Evolutionary conservation across 2,329 filamentous ascomycete genomes (phyloP).

Genomic region (Neurospora crassa): DNA sequence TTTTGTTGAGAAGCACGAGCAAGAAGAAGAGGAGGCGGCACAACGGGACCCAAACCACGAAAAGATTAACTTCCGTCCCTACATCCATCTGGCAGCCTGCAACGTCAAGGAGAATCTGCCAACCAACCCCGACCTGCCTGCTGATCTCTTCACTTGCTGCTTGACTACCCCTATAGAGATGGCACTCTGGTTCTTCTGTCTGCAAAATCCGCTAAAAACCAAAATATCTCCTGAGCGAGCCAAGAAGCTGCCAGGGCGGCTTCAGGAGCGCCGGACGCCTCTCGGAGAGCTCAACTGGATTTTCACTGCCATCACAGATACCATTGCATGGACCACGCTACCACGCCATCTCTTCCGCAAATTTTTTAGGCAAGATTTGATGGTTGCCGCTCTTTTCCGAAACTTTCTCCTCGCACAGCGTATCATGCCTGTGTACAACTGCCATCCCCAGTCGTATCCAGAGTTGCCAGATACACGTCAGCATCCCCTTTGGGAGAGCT

Average conservation of each 20-base stretch:
- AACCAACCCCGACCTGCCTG: conserved; percentile 85
- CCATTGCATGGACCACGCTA: conserved; percentile 94
- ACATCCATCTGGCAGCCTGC: conserved; percentile 89
- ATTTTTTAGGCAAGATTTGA: conserved; percentile 92
- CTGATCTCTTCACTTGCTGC: conserved; percentile 92
- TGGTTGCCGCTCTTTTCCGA: conserved; percentile 92
- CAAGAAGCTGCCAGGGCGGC: conserved; percentile 77
- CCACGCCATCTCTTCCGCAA: conserved; percentile 89
- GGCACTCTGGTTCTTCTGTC: conserved; percentile 89
- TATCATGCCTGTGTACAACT: conserved; percentile 94
- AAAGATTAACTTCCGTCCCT: conserved; percentile 59
- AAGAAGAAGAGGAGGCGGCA: conserved; percentile 70
- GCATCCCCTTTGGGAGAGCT: conserved; percentile 92
- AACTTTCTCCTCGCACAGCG: conserved; percentile 93
- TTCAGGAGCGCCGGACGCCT: conserved; percentile 88
- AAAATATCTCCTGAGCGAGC: conserved; percentile 71
- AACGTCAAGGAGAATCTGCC: conserved; percentile 84
- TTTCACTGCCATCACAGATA: conserved; percentile 97
- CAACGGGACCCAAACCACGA: conserved; percentile 74
- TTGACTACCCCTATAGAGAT: conserved; percentile 96
- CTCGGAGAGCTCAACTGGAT: conserved; percentile 98
- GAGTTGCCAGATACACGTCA: conserved; percentile 90
- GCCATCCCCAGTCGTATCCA: conserved; percentile 86
- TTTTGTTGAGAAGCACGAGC: conserved; percentile 90
- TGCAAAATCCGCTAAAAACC: conserved; percentile 72